phyloP scores from a whole-genome alignment of 768 basidiomycete species.

The Boletus coccyginus region DNA sequence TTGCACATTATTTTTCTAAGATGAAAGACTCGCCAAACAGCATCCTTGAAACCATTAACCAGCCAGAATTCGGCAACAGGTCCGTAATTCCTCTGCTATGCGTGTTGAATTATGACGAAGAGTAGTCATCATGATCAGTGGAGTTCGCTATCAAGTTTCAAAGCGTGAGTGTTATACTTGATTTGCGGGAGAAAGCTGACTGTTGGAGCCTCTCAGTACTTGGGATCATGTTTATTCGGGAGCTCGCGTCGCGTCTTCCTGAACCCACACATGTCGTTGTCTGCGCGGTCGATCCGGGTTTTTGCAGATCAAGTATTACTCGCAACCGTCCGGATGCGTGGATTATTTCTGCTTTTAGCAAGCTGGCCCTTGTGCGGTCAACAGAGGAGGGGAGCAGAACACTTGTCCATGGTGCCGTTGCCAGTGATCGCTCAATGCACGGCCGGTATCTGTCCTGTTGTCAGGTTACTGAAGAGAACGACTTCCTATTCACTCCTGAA shows the following conservation, averaged over 20 bases:
- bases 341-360: background rate
- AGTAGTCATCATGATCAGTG: background rate
- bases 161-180: constrained; percentile 21
- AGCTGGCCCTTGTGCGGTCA: constrained; percentile 23
- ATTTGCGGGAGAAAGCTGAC: background rate
- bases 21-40: constrained; percentile 5
- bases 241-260: constrained; percentile 30
- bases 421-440: constrained; percentile 21
- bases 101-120: background rate
- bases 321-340: constrained; percentile 10
- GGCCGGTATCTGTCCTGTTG: constrained; percentile 32
- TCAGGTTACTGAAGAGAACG: constrained; percentile 28
- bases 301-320: constrained; percentile 30
- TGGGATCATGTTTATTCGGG: constrained; percentile 33
- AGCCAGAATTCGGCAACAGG: constrained; percentile 16
- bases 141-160: constrained; percentile 20
- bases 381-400: constrained; percentile 35
- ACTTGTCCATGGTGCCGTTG: constrained; percentile 33
- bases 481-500: constrained; percentile 19
- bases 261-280: constrained; percentile 20
- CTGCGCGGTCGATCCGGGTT: constrained; percentile 33
- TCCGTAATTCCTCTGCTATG: constrained; percentile 5
- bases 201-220: constrained; percentile 20
- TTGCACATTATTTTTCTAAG: constrained; percentile 22
- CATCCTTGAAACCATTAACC: constrained; percentile 27